phyloP scores from a whole-genome alignment of 179 eudicot species.

The Silene coronaria region DNA sequence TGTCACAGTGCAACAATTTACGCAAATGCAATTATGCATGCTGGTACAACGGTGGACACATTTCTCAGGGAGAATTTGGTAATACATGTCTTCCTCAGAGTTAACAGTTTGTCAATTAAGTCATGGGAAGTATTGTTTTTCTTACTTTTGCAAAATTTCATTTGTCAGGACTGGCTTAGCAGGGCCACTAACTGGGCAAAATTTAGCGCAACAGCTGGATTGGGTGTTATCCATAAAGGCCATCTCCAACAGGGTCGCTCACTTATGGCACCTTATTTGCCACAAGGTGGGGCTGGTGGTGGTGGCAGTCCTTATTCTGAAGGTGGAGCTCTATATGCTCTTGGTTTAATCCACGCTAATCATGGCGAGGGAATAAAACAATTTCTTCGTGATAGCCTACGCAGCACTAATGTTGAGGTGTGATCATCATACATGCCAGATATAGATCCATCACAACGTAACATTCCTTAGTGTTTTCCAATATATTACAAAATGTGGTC shows the following conservation, averaged over 20 bases:
- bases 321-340: conserved; percentile 96
- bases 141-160: neutral
- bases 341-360: conserved; percentile 95
- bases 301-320: conserved; percentile 99
- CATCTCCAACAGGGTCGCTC: conserved; percentile 92
- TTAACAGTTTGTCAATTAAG: neutral
- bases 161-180: conserved; percentile 82
- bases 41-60: conserved; percentile 97
- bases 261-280: conserved; percentile 90
- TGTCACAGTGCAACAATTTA: conserved; percentile 98
- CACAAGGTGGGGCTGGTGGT: conserved; percentile 88
- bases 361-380: conserved; percentile 98
- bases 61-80: conserved; percentile 95
- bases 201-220: conserved; percentile 90
- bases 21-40: conserved; percentile 99
- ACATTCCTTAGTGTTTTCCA: neutral
- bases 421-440: conserved; percentile 23
- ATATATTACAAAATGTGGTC: neutral
- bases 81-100: conserved; percentile 1
- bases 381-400: conserved; percentile 84
- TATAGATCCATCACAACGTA: neutral
- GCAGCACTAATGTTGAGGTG: conserved; percentile 90
- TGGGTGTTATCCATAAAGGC: conserved; percentile 88
- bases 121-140: neutral
- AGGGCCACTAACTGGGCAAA: conserved; percentile 95